Conservation (phyloP, 495 filamentous ascomycete species). For the Penicillium coffeae region DNA sequence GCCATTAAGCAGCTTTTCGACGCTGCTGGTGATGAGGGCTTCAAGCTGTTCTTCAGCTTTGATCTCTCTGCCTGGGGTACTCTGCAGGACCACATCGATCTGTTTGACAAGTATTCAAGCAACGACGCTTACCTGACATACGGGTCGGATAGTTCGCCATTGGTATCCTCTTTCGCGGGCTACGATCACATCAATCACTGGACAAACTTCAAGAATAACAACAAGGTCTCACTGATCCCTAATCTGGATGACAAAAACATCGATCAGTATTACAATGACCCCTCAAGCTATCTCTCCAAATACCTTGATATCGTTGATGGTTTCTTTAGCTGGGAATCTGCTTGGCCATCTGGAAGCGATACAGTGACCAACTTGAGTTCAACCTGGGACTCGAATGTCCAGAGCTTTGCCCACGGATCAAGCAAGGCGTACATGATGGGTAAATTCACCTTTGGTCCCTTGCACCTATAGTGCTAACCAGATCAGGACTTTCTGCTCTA, state of each 20-base stretch:
- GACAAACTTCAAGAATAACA: background rate
- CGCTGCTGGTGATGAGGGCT: slow-evolving; percentile 8
- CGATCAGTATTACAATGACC: slow-evolving; percentile 2
- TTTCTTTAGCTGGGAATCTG: slow-evolving; percentile 33
- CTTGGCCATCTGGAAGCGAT: slow-evolving; percentile 22
- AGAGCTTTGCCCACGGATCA: slow-evolving; percentile 13
- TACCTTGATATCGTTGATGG: slow-evolving; percentile 27
- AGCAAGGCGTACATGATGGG: slow-evolving; percentile 32
- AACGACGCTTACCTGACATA: slow-evolving; percentile 9
- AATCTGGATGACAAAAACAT: slow-evolving; percentile 19
- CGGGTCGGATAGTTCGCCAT: background rate
- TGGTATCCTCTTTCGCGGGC: background rate
- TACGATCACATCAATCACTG: background rate
- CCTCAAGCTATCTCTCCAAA: slow-evolving; percentile 15
- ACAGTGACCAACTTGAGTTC: slow-evolving; percentile 14
- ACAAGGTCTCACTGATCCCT: slow-evolving; percentile 1
- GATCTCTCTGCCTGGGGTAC: slow-evolving; percentile 16
- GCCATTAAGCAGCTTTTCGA: slow-evolving; percentile 18
- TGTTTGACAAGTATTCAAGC: slow-evolving; percentile 6
- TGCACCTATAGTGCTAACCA: too few species aligned
- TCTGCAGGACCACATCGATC: slow-evolving; percentile 1
- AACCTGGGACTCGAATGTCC: slow-evolving; percentile 15
- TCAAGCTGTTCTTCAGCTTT: slow-evolving; percentile 30
- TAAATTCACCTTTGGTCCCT: slow-evolving; percentile 8
- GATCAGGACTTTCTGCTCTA: slow-evolving; percentile 25